These are phyloP conservation scores for Amaranthus cruentus DNA, from an alignment of 148 eudicot genomes.

Conservation along the genomic window DNA sequence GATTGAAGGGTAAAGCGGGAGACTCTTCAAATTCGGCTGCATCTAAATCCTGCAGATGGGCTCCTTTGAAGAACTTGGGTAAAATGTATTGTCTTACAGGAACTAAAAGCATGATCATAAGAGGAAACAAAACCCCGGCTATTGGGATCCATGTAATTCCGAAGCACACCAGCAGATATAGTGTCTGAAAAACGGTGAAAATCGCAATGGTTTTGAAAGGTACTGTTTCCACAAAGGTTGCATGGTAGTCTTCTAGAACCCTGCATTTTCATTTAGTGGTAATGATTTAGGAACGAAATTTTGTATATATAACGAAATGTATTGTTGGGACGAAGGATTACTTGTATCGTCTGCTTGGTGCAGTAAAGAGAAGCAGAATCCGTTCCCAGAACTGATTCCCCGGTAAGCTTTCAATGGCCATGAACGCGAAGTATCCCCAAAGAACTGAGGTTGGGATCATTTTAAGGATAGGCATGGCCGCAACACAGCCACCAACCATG, in stretches of 20 bases:
- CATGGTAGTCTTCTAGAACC: slow-evolving; percentile 84
- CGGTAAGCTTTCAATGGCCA: slow-evolving; percentile 92
- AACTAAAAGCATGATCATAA: slow-evolving; percentile 84
- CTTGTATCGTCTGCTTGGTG: slow-evolving; percentile 90
- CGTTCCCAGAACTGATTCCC: slow-evolving; percentile 97
- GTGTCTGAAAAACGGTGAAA: slow-evolving; percentile 72
- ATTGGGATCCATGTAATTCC: slow-evolving; percentile 93
- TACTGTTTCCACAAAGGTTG: slow-evolving; percentile 85
- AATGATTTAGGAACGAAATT: neutral
- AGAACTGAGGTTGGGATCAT: slow-evolving; percentile 89
- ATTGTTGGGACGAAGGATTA: slow-evolving; percentile 6
- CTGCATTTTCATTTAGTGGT: slow-evolving; percentile 55
- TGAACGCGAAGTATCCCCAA: slow-evolving; percentile 93
- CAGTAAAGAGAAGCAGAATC: slow-evolving; percentile 74
- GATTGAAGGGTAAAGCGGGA: slow-evolving; percentile 64
- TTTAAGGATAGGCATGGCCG: slow-evolving; percentile 82
- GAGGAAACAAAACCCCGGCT: slow-evolving; percentile 81
- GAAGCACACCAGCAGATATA: slow-evolving; percentile 64
- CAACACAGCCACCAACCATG: slow-evolving; percentile 88
- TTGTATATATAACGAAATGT: neutral
- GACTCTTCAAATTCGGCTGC: slow-evolving; percentile 90
- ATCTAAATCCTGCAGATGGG: slow-evolving; percentile 81
- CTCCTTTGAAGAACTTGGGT: slow-evolving; percentile 83
- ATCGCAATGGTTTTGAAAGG: slow-evolving; percentile 78
- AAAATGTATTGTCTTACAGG: slow-evolving; percentile 82